Percentiles rank a stretch among this genome's conserved stretches.
Conservation (phyloP, 129 eudicot genomes). For the Helianthus annuus region DNA sequence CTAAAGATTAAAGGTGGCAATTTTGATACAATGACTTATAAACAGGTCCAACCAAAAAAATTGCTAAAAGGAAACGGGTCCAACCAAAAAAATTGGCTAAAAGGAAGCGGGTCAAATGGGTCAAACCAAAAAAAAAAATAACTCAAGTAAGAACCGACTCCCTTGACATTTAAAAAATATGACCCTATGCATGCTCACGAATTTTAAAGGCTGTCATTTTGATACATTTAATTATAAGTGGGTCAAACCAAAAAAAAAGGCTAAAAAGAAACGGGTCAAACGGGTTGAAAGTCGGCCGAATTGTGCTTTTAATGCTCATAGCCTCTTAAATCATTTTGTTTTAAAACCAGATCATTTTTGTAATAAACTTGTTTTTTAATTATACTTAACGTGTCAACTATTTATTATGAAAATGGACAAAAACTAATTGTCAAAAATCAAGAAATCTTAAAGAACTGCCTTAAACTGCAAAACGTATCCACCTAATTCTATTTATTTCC, state of each 20-base stretch:
- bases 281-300: not conserved
- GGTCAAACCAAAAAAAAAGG: not conserved
- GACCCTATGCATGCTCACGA: conserved; percentile 1
- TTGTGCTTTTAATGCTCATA: not conserved
- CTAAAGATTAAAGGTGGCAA: not conserved
- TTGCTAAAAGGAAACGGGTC: not conserved
- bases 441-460: not conserved
- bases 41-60: not conserved
- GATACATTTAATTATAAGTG: not conserved
- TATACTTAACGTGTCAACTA: not conserved
- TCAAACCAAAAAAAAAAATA: not conserved
- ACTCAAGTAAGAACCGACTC: conserved; percentile 24
- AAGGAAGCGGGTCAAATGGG: not conserved
- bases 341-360: not conserved
- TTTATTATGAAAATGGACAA: not conserved
- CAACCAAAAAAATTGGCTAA: not conserved
- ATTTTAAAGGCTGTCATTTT: not conserved
- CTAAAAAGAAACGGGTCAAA: not conserved
- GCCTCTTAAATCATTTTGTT: not conserved
- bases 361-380: not conserved
- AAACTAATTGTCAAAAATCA: not conserved
- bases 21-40: not conserved
- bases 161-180: conserved; percentile 1
- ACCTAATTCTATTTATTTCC: not conserved
- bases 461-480: not conserved